phyloP scores from a whole-genome alignment of 345 rosid genomes.

The Linum trigynum region DNA sequence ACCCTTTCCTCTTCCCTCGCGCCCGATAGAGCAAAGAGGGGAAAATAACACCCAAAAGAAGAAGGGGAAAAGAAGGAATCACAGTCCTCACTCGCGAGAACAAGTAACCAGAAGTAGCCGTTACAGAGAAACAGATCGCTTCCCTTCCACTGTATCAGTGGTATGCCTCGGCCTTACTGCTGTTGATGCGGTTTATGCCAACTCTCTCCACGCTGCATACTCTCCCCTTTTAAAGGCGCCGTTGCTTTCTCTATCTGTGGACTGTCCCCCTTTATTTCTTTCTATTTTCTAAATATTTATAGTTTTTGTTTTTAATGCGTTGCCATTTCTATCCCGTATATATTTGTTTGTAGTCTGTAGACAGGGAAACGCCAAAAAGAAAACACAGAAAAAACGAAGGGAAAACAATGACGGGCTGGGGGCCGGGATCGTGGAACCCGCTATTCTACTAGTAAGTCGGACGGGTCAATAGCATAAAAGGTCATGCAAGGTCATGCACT shows the following conservation, averaged over 20 bases:
- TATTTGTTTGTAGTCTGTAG: too few relatives aligned
- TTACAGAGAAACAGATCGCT: constrained; percentile 15
- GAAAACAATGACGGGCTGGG: too few relatives aligned
- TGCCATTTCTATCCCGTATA: neutral
- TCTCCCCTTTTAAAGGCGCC: constrained; percentile 15
- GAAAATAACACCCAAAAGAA: neutral
- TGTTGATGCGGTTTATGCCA: neutral
- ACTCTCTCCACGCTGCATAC: neutral
- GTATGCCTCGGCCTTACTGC: neutral
- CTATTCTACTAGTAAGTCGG: too few relatives aligned
- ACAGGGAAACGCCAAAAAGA: too few relatives aligned
- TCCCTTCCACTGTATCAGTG: neutral
- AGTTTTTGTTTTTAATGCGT: neutral
- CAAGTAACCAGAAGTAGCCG: constrained; percentile 22
- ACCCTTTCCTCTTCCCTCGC: neutral
- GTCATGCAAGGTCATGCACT: too few relatives aligned
- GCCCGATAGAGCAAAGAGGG: neutral
- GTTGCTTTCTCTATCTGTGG: constrained; percentile 14
- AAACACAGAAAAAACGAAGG: too few relatives aligned
- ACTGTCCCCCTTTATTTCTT: neutral
- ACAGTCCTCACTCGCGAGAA: neutral
- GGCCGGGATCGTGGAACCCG: too few relatives aligned
- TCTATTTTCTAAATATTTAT: neutral
- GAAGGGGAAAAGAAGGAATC: neutral
- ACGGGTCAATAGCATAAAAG: too few relatives aligned